Base-by-base conservation (phyloP, 345 rosid species). In the Sisymbrium altissimum region DNA sequence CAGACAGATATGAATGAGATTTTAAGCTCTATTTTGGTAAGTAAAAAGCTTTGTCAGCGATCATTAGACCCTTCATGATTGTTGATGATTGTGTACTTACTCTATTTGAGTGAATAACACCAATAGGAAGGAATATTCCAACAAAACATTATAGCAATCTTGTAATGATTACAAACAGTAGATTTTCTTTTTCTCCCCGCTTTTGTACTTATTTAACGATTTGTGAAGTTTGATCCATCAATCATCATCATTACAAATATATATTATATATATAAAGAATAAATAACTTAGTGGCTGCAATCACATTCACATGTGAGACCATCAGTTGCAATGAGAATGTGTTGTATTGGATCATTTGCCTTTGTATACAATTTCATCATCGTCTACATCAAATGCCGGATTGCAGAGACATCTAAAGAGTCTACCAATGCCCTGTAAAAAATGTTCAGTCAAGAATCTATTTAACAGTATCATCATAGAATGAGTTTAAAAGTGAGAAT, bases 331-430 rank as follows among this genome's bases (percentile, higher is more conserved):
- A 25, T 33, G 57, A 50, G 56, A 72, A 63, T 43, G 52, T 58
- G 68, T 64, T 44, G 59, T 63, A 32, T 17, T 1, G 23, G 23
- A 56, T 88, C 90, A 91, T 80, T 88, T 91, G 82, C 89, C 76
- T 79, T 81, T 89, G 87, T 89, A 91, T 38, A 88, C 88, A 64
- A 88, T 88, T 74, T 94, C 97, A 41, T 94, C 97, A 70, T 94
- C 98, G 11, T 94, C 98, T 32, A 91, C 98, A 59, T 94, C 93
- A 48, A 88, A 91, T 62, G 98, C 97, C 21, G 97, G 98, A 78
- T 86, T 94, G 72, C 96, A 94, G 19, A 91, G 89, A 86, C 98
- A 94, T 83, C 97, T 94, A 85, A 91, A 94, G 15, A 94, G 88
- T 84, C 95, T 87, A 19, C 97, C 98, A 57, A 94, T 88, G 5